These are phyloP conservation scores for Solanum lycopersicoides DNA, from an alignment of 257 asterid species.

Conservation along the genomic window DNA sequence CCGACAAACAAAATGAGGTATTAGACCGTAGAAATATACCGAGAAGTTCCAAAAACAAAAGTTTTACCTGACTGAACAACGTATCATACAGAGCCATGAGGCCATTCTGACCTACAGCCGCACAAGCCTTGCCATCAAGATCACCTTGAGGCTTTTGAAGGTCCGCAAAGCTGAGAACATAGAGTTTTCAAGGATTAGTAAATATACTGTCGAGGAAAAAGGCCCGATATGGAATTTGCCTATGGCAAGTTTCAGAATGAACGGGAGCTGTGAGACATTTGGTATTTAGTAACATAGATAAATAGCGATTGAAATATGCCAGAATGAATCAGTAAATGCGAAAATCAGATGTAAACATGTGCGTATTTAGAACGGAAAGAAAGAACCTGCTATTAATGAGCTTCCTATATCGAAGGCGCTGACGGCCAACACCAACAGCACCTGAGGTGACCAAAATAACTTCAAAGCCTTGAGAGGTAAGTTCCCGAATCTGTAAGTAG, in stretches of 20 bases:
- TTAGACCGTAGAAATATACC: neutral
- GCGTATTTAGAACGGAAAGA: neutral
- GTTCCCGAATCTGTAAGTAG: constrained; percentile 69
- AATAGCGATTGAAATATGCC: neutral
- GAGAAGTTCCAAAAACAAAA: neutral
- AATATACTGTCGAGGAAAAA: neutral
- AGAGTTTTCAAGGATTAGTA: neutral
- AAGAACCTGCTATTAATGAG: constrained; percentile 76
- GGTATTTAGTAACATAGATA: neutral
- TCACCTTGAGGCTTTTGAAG: constrained; percentile 97
- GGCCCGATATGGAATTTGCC: neutral
- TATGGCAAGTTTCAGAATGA: neutral
- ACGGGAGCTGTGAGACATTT: neutral
- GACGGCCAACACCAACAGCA: constrained; percentile 98
- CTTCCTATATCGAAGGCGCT: constrained; percentile 74
- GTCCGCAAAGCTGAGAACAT: constrained; percentile 70
- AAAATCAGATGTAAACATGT: neutral
- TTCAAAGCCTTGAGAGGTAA: constrained; percentile 76
- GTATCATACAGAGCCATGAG: constrained; percentile 95
- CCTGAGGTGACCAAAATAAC: constrained; percentile 95
- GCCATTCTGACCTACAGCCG: constrained; percentile 98
- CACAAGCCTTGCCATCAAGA: constrained; percentile 98
- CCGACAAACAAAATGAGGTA: neutral
- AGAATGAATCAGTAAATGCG: neutral
- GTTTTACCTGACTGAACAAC: constrained; percentile 83